Percentiles rank a stretch among this genome's conserved stretches.
These are phyloP conservation scores for Microbotryum intermedium DNA, from an alignment of 1,284 basidiomycete genomes.

Conservation along the genomic window DNA sequence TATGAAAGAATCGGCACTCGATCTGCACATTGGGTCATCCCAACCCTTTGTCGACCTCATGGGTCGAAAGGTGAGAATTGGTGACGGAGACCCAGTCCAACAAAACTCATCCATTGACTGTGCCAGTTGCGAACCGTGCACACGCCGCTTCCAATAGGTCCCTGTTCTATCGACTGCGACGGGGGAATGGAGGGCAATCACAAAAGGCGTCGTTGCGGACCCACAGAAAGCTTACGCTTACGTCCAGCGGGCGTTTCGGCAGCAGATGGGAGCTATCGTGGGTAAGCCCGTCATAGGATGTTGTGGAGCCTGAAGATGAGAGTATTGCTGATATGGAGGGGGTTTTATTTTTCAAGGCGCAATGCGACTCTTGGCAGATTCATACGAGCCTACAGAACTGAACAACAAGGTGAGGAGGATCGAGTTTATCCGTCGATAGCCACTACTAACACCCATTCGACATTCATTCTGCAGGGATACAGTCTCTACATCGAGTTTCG, in stretches of 20 bases:
- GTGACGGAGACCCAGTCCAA: background rate
- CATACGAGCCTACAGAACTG: slow-evolving; percentile 56
- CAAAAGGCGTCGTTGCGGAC: slow-evolving; percentile 56
- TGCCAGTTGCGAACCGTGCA: too few relatives aligned
- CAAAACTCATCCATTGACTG: too few relatives aligned
- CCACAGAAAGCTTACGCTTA: slow-evolving; percentile 71
- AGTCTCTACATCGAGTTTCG: slow-evolving; percentile 67
- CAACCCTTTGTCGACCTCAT: slow-evolving; percentile 87
- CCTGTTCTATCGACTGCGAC: slow-evolving; percentile 65
- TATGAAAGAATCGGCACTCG: slow-evolving; percentile 50
- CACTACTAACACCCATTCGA: too few relatives aligned
- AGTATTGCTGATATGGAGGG: too few relatives aligned
- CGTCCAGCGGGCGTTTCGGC: slow-evolving; percentile 66
- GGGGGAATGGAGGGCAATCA: slow-evolving; percentile 70
- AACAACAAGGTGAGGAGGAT: slow-evolving; percentile 45
- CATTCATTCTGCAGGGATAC: slow-evolving; percentile 44
- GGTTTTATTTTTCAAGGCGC: slow-evolving; percentile 40
- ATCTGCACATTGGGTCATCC: slow-evolving; percentile 54
- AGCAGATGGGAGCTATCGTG: slow-evolving; percentile 62
- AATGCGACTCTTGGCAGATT: slow-evolving; percentile 63
- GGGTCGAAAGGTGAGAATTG: slow-evolving; percentile 53
- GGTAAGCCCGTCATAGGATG: slow-evolving; percentile 44
- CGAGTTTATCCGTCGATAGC: too few relatives aligned
- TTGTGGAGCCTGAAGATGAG: background rate
- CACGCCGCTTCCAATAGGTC: slow-evolving; percentile 43